phyloP scores from a whole-genome alignment of 2,329 filamentous ascomycete species.

The Stromatinia cepivora region DNA sequence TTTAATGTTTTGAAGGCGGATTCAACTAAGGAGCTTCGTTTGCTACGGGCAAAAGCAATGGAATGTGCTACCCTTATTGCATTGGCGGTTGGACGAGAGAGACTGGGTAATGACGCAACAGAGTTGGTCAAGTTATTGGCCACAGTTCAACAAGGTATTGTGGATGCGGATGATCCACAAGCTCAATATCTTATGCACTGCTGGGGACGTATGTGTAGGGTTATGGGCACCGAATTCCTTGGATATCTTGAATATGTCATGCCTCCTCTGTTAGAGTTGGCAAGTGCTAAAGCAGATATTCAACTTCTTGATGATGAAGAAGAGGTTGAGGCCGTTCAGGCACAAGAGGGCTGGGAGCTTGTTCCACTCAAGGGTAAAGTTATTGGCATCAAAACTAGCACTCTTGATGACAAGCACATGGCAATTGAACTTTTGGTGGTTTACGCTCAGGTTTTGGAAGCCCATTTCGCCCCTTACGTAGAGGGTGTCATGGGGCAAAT shows the following conservation, averaged over 20 bases:
- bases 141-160: slow-evolving; percentile 81
- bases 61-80: slow-evolving; percentile 97
- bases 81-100: slow-evolving; percentile 89
- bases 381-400: slow-evolving; percentile 96
- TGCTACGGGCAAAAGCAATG: slow-evolving; percentile 96
- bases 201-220: slow-evolving; percentile 98
- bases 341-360: slow-evolving; percentile 96
- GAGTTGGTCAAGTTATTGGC: slow-evolving; percentile 85
- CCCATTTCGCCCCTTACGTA: slow-evolving; percentile 87
- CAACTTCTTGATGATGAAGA: slow-evolving; percentile 95
- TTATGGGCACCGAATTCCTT: slow-evolving; percentile 85
- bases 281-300: slow-evolving; percentile 94
- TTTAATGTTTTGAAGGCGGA: slow-evolving; percentile 87
- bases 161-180: slow-evolving; percentile 91
- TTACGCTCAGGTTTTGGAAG: slow-evolving; percentile 94
- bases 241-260: slow-evolving; percentile 92
- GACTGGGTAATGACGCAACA: slow-evolving; percentile 84
- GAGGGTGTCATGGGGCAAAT: slow-evolving; percentile 95
- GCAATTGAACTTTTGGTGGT: slow-evolving; percentile 98
- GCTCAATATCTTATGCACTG: slow-evolving; percentile 97
- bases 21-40: slow-evolving; percentile 87
- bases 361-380: slow-evolving; percentile 97
- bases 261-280: slow-evolving; percentile 87
- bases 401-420: slow-evolving; percentile 98
- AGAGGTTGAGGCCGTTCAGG: slow-evolving; percentile 86